Percentiles rank a stretch among this genome's conserved stretches.
phyloP scores from a whole-genome alignment of 441 rosid genomes.

The Erysimum pusillum region DNA sequence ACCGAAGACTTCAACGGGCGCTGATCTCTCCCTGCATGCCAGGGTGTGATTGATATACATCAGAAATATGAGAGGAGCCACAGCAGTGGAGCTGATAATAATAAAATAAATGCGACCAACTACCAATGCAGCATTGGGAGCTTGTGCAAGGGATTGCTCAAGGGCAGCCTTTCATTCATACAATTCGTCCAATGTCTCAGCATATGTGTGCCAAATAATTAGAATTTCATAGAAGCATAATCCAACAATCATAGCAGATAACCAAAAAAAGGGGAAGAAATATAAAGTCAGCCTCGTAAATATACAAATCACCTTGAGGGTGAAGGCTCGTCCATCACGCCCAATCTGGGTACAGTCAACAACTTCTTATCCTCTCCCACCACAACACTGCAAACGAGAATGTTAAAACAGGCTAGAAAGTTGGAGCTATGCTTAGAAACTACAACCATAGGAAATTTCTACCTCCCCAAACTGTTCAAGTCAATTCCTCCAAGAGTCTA shows the following conservation, averaged over 20 bases:
- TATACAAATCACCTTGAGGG: constrained; percentile 79
- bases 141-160: constrained; percentile 91
- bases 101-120: constrained; percentile 59
- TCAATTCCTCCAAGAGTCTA: constrained; percentile 97
- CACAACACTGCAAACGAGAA: constrained; percentile 75
- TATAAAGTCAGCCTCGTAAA: constrained; percentile 15
- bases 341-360: constrained; percentile 97
- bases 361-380: constrained; percentile 95
- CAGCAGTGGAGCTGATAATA: constrained; percentile 12
- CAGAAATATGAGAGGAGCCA: constrained; percentile 14
- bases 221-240: constrained; percentile 35
- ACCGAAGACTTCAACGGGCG: constrained; percentile 87
- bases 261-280: constrained; percentile 9
- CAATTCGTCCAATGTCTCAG: constrained; percentile 92
- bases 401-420: constrained; percentile 43
- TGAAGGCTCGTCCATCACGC: constrained; percentile 97
- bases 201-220: constrained; percentile 57
- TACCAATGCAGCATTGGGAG: constrained; percentile 94
- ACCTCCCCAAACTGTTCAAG: constrained; percentile 98
- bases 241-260: constrained; percentile 20
- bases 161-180: constrained; percentile 93
- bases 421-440: constrained; percentile 36
- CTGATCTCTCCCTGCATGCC: constrained; percentile 83
- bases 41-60: constrained; percentile 32
- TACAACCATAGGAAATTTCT: constrained; percentile 31